Base-by-base conservation (phyloP, 2,329 filamentous ascomycete species). In the Fusarium xylarioides region DNA sequence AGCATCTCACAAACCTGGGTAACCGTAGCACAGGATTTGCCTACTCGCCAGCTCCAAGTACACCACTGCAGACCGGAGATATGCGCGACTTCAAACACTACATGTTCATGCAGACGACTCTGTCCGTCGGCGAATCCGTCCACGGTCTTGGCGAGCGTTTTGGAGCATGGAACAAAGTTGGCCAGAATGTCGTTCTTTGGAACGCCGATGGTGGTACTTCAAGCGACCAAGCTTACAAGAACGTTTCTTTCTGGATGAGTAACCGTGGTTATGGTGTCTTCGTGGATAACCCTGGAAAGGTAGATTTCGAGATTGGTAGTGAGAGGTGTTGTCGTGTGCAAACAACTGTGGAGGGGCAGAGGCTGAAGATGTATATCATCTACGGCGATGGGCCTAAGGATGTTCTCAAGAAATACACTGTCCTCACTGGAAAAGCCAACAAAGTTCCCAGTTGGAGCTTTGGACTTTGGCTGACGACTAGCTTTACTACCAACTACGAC, bases 131-230 rank as follows among this genome's bases (percentile, higher is more conserved):
- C 34, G 93, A 95, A 80, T 89, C 90, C 1, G 86, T 95, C 19
- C 92, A 93, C 79, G 92, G 93, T 1, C 86, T 95, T 8, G 93
- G 92, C 4, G 92, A 95, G 81, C 86, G 93, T 19, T 95, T 95
- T 78, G 92, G 92, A 1, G 89, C 91, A 11, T 93, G 92, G 81
- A 92, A 93, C 79, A 94, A 93, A 80, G 90, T 94, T 46, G 92
- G 92, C 18, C 92, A 95, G 80, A 85, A 86, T 18, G 83, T 95
- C 14, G 85, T 88, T 63, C 86, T 95, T 12, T 90, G 88, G 88
- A 90, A 90, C 73, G 86, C 86, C 19, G 89, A 91, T 73, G 89
- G 89, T 11, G 91, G 91, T 15, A 93, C 91, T 0, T 91, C 88
- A 0, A 91, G 88, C 71, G 91, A 92, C 62, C 91, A 92, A 78